Percentiles rank a stretch among this genome's conserved stretches.
phyloP scores from a whole-genome alignment of 305 asterid species.

The Rubia peregrina region DNA sequence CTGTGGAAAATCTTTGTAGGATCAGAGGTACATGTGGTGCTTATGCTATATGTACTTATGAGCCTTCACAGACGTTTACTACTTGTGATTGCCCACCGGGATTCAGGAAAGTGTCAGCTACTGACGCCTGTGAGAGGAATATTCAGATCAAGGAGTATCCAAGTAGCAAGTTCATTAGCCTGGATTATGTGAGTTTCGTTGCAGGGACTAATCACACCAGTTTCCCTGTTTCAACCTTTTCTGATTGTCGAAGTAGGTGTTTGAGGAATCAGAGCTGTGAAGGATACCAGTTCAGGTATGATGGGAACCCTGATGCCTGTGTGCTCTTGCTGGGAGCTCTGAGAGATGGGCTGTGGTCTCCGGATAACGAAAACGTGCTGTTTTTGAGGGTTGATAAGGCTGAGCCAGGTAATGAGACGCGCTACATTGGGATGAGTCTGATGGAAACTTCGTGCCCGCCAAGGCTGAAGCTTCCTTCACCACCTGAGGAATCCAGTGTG shows the following conservation, averaged over 20 bases:
- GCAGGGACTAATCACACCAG: slow-evolving; percentile 49
- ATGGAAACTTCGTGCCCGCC: slow-evolving; percentile 65
- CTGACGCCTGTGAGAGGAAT: slow-evolving; percentile 40
- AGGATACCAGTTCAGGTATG: slow-evolving; percentile 64
- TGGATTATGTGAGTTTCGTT: slow-evolving; percentile 67
- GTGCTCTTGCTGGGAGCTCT: slow-evolving; percentile 45
- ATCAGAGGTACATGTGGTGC: slow-evolving; percentile 64
- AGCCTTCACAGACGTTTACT: slow-evolving; percentile 36
- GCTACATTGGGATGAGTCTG: slow-evolving; percentile 45
- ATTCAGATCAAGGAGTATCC: slow-evolving; percentile 21
- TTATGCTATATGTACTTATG: slow-evolving; percentile 54
- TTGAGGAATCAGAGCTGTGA: slow-evolving; percentile 28
- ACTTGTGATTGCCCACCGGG: slow-evolving; percentile 84
- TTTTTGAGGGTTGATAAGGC: slow-evolving; percentile 56
- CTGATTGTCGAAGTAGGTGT: slow-evolving; percentile 44
- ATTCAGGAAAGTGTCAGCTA: slow-evolving; percentile 18
- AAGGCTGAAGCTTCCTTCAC: slow-evolving; percentile 58
- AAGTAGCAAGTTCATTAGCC: slow-evolving; percentile 39
- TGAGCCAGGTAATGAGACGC: slow-evolving; percentile 29
- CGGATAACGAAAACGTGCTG: slow-evolving; percentile 38
- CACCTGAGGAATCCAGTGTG: slow-evolving; percentile 50
- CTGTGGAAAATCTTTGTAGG: slow-evolving; percentile 44
- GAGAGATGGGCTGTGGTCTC: slow-evolving; percentile 64
- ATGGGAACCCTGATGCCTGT: slow-evolving; percentile 50
- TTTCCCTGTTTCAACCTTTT: slow-evolving; percentile 29